Base-by-base conservation (phyloP, 1,284 basidiomycete species). In the Ustilago lituana region DNA sequence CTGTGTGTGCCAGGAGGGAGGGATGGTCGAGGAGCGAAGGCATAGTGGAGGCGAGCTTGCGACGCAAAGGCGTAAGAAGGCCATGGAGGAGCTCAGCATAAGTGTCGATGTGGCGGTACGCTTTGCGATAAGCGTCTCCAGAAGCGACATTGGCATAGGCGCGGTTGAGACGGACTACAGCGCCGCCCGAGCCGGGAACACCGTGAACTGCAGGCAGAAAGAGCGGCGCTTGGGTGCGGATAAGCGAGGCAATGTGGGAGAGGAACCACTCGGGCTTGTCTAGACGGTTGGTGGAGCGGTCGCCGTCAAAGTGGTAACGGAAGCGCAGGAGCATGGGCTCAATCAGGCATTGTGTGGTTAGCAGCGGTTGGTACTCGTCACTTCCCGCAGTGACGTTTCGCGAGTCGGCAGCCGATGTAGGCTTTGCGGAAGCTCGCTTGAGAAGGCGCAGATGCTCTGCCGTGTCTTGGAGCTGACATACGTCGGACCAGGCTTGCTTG, bases 221-320 rank as follows among this genome's bases (percentile, higher is more conserved):
- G 92, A 19, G 85, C 78, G 31, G 87, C 85, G 72, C 29, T 86
- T 79, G 73, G 9, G 72, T 43, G 12, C 56, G 61, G n/a, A 82
- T 44, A 10, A 82, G 70, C 74, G 96, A 92, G 24, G 92, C 85
- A 15, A 98, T 86, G 81, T 97, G 92, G 3, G 92, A 90, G 75
- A 98, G 91, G 75, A 92, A 97, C 93, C 95, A 98, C 82, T 98
- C 96, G 1, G 95, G 95, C 91, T 76, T 98, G 84, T 98, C 95
- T 6, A 95, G 83, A 43, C 93, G 87, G 82, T 97, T 98, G 0
- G 95, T 98, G 63, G 89, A 87, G 31, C 92, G 86, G 12, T 87
- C 85, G 0, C 91, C 89, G 66, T 97, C 93, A 75, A 98, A 98
- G 79, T 99, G 96, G 82, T 91, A 99, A 74, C 91, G 92, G 85